Percentiles rank a stretch among this genome's conserved stretches.
Evolutionary conservation across 768 basidiomycete genomes (phyloP).

Genomic region (Pleurotus pulmonarius): DNA sequence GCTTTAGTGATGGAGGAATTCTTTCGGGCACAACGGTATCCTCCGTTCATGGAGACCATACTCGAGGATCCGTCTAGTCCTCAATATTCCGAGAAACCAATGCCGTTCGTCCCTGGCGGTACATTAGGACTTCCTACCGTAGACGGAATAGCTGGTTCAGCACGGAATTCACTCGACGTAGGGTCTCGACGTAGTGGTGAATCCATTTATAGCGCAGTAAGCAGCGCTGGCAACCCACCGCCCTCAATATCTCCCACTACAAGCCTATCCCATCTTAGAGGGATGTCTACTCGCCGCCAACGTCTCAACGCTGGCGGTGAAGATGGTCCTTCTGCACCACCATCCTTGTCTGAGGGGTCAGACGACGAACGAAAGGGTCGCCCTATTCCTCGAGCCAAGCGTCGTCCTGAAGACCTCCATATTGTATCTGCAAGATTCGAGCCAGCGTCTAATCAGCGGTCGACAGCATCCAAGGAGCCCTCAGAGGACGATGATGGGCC

Average conservation of each 20-base stretch:
- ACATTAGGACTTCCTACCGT: conserved; percentile 46
- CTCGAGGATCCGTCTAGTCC: conserved; percentile 31
- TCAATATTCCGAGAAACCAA: not conserved
- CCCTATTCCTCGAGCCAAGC: not conserved
- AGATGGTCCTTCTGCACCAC: conserved; percentile 33
- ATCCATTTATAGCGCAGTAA: conserved; percentile 35
- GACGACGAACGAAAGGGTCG: conserved; percentile 13
- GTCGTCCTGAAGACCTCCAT: not conserved
- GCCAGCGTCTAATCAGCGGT: too few relatives aligned
- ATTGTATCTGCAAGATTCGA: not conserved
- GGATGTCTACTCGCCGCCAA: conserved; percentile 30
- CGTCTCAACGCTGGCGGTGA: conserved; percentile 38
- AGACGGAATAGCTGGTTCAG: conserved; percentile 40
- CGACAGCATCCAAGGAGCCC: not conserved
- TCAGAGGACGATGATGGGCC: conserved; percentile 1
- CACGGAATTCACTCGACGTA: conserved; percentile 41
- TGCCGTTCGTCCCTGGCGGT: conserved; percentile 15
- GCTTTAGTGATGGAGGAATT: conserved; percentile 72
- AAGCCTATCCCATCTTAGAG: conserved; percentile 36
- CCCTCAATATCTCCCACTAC: conserved; percentile 37
- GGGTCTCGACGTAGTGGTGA: conserved; percentile 43
- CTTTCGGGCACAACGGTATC: conserved; percentile 33
- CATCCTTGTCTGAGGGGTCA: conserved; percentile 41
- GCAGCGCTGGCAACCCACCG: conserved; percentile 18
- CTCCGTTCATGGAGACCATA: conserved; percentile 38